Base-by-base conservation (phyloP, 2,329 filamentous ascomycete species). In the Nemania serpens region DNA sequence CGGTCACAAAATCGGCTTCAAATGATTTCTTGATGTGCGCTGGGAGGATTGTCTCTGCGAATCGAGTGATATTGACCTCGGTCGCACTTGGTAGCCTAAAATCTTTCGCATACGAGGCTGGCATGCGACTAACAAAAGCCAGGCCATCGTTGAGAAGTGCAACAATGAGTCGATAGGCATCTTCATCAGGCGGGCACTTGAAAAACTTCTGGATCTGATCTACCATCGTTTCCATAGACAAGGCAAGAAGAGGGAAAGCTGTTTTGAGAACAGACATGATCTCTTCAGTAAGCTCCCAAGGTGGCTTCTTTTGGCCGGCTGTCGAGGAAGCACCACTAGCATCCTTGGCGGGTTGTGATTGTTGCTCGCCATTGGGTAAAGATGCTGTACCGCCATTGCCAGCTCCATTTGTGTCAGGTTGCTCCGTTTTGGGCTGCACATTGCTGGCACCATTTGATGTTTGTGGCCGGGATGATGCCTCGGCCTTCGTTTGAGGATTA, bases 201-300 rank as follows among this genome's bases (percentile, higher is more conserved):
- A 99, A 99, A 77, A 98, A 90, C 81, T 98, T 98, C 75, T 95
- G 91, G 61, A 99, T 97, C 77, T 98, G 94, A 73, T 99, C 95
- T 33, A 98, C 93, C 93, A 98, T 99, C 0, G 94, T 97, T 79
- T 99, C 95, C 95, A 99, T 98, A 0, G 94, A 97, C 45, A 98
- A 81, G 10, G 96, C 95, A 69, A 99, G 84, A 17, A 99, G 83
- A 22, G 95, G 95, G 81, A 98, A 99, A 0, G 94, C 93, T 6
- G 95, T 98, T 82, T 99, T 98, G 55, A 99, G 87, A 33, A 93
- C 91, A 36, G 93, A 91, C 84, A 97, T 93, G 62, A 99, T 92
- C 74, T 98, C 93, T 69, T 99, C 95, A 0, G 93, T 94, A 69
- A 96, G 89, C 73, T 99, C 95, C 95, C 95, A 98, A 0, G 96